phyloP scores from a whole-genome alignment of 2,329 filamentous ascomycete genomes.

The Trichoderma gracile region DNA sequence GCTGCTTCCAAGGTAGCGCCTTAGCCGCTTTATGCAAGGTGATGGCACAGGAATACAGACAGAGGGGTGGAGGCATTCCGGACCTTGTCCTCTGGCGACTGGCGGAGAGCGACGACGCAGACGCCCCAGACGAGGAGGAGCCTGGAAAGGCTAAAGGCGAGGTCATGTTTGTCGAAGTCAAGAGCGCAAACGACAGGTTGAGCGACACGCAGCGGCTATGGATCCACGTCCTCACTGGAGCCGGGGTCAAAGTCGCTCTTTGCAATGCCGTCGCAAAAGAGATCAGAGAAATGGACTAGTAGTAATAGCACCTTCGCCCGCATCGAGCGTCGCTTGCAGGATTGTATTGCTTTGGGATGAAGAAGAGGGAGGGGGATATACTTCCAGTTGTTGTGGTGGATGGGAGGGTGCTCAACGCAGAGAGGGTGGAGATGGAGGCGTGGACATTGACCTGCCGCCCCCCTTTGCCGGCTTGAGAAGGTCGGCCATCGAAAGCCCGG shows the following conservation, averaged over 20 bases:
- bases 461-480: neutral
- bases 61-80: constrained; percentile 82
- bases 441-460: constrained; percentile 16
- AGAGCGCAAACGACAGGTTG: constrained; percentile 85
- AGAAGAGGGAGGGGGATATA: constrained; percentile 11
- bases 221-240: constrained; percentile 89
- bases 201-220: constrained; percentile 96
- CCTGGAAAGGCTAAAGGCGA: constrained; percentile 49
- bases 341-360: constrained; percentile 3
- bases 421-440: constrained; percentile 19
- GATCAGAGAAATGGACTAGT: constrained; percentile 45
- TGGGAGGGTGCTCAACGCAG: constrained; percentile 10
- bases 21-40: constrained; percentile 87
- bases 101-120: constrained; percentile 30
- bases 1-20: constrained; percentile 76
- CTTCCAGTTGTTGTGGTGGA: constrained; percentile 13
- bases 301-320: constrained; percentile 24
- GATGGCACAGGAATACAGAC: constrained; percentile 90
- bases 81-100: constrained; percentile 86
- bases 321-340: constrained; percentile 1
- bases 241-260: constrained; percentile 82
- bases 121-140: constrained; percentile 29
- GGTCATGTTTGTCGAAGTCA: constrained; percentile 78
- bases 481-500: constrained; percentile 4
- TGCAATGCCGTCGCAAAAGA: constrained; percentile 63